Percentiles rank a stretch among this genome's conserved stretches.
Evolutionary conservation across 768 basidiomycete genomes (phyloP).

Genomic region (Gyrodon lividus): DNA sequence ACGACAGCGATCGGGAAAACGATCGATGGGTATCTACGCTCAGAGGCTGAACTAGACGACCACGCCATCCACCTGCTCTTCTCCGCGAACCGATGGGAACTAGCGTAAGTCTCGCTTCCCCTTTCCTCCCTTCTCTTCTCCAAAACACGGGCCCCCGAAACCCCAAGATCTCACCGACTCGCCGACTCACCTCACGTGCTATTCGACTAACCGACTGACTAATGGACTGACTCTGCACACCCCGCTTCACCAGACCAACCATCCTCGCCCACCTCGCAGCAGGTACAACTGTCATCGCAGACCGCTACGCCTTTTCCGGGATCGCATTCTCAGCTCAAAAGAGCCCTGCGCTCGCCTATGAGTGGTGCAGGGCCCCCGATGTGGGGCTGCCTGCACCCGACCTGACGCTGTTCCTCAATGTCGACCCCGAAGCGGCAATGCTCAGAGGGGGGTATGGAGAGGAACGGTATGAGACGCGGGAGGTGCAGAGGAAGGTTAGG

Average conservation of each 20-base stretch:
- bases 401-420: constrained; percentile 81
- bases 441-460: constrained; percentile 78
- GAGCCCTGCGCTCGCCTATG: constrained; percentile 52
- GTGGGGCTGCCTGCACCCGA: constrained; percentile 88
- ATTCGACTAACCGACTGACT: neutral
- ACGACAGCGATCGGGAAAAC: constrained; percentile 88
- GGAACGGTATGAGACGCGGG: constrained; percentile 84
- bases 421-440: constrained; percentile 67
- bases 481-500: constrained; percentile 68
- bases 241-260: constrained; percentile 41
- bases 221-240: no score
- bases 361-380: constrained; percentile 88
- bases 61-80: constrained; percentile 91
- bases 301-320: constrained; percentile 96
- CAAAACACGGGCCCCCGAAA: neutral
- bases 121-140: neutral
- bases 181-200: neutral
- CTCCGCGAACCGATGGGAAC: constrained; percentile 96
- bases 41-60: constrained; percentile 85
- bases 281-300: constrained; percentile 80
- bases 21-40: constrained; percentile 90
- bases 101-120: constrained; percentile 55
- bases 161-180: neutral
- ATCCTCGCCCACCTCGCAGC: constrained; percentile 58
- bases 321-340: constrained; percentile 83